phyloP scores from a whole-genome alignment of 2,329 filamentous ascomycete genomes.

The Helminthosporium solani region DNA sequence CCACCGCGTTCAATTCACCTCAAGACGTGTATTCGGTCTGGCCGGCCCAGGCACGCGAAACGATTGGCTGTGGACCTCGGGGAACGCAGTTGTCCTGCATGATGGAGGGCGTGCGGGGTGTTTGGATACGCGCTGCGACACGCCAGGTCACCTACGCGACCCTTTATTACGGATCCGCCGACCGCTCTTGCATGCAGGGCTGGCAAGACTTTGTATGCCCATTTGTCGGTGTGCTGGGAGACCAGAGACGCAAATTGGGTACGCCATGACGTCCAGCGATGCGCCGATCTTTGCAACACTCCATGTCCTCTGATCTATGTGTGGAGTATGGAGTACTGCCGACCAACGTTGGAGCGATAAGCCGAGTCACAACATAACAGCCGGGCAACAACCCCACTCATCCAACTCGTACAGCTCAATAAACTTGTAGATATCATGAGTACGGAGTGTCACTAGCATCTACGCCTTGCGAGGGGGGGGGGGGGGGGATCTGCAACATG shows the following conservation, averaged over 20 bases:
- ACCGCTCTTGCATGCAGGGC: slow-evolving; percentile 16
- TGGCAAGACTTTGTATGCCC: slow-evolving; percentile 7
- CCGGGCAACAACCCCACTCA: no score
- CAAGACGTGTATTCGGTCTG: slow-evolving; percentile 5
- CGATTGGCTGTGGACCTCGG: slow-evolving; percentile 10
- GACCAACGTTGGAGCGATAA: no score
- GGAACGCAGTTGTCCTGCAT: slow-evolving; percentile 2
- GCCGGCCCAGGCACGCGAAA: slow-evolving; percentile 6
- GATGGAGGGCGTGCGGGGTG: slow-evolving; percentile 11
- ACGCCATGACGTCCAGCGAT: neutral
- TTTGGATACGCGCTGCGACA: slow-evolving; percentile 4
- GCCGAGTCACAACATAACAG: no score
- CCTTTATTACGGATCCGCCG: slow-evolving; percentile 13
- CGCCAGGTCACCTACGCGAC: slow-evolving; percentile 9
- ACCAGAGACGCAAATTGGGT: neutral
- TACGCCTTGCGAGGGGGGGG: no score
- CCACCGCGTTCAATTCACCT: slow-evolving; percentile 2
- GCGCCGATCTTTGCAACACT: neutral
- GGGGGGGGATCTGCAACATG: no score
- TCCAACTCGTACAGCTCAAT: no score
- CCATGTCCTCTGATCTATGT: no score
- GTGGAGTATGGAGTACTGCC: no score
- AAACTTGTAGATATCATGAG: no score
- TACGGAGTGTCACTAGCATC: no score
- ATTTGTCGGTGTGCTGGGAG: slow-evolving; percentile 15